Evolutionary conservation across 2,329 filamentous ascomycete species (phyloP), one percentile per base, ranked within the genome.

Genomic region (Incumbomyces lentus): DNA sequence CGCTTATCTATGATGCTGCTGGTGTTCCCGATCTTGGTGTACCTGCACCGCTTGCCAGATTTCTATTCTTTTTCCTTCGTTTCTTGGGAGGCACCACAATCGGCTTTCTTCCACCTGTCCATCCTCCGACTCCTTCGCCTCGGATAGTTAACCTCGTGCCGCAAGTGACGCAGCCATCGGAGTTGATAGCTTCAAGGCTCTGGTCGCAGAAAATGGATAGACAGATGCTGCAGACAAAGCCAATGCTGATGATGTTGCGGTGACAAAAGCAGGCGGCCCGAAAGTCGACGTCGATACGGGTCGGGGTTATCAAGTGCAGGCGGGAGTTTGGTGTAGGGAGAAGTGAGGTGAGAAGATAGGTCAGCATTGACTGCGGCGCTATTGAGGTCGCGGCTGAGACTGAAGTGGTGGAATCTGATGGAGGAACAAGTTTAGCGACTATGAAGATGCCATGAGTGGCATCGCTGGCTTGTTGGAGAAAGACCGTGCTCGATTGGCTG

Each of bases 181-280:
- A 69, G 1, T 77, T 69, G 22, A 77, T 74, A 37, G 76, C 71
- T 18, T 45, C 33, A 4, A 45, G 33, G 16, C 18, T 30, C 26
- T 37, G 19, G 18, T 45, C 42, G 67, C 88, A 95, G 63, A 94
- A 95, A 58, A 94, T 98, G 64, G 86, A 94, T 37, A 98, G 71
- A 61, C 92, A 98, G 56, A 98, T 88, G 51, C 86, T 94, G 70
- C 92, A 98, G 32, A 98, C 90, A 62, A 86, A 98, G 7, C 89
- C 92, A 1, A 89, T 79, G 65, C 95, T 87, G 36, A 98, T 83
- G 16, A 96, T 87, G 31, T 79, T 79, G 42, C 90, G 76, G 67
- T 98, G 92, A 63, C 92, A 98, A 68, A 98, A 98, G 63, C 92
- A 98, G 2, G 92, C 92, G n/a, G 93, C 90, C 36, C 92, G 80